phyloP scores from a whole-genome alignment of 257 asterid genomes.

The Paraleonurus japonicus region DNA sequence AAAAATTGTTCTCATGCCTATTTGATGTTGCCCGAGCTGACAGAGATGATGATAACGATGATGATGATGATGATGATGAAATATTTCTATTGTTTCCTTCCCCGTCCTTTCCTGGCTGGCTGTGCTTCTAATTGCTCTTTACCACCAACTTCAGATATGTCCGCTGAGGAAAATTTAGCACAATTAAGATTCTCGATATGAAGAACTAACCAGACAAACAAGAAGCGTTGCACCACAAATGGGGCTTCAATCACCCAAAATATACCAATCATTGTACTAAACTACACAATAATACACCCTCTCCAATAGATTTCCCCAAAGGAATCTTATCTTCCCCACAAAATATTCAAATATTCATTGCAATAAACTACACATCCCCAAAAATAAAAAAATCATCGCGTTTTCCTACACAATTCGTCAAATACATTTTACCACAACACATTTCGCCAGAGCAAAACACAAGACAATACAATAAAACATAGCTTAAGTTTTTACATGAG shows the following conservation, averaged over 20 bases:
- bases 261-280: too few relatives aligned
- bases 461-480: neutral
- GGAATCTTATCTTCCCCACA: neutral
- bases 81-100: conserved; percentile 56
- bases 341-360: neutral
- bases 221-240: neutral
- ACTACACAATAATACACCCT: neutral
- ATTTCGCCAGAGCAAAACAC: neutral
- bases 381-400: neutral
- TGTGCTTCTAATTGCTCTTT: conserved; percentile 63
- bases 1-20: neutral
- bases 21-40: neutral
- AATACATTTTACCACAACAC: neutral
- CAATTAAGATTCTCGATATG: neutral
- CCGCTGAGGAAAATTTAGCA: conserved; percentile 39
- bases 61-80: conserved; percentile 15
- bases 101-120: conserved; percentile 71
- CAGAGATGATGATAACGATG: too few relatives aligned
- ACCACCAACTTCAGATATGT: conserved; percentile 65
- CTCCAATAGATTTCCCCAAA: neutral
- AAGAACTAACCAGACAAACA: conserved; percentile 12
- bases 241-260: neutral
- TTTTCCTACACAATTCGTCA: neutral
- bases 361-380: neutral
- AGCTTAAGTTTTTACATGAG: neutral